Percentiles rank a stretch among this genome's conserved stretches.
These are phyloP conservation scores for Filobasidium floriforme DNA, from an alignment of 768 basidiomycete genomes.

Conservation along the genomic window DNA sequence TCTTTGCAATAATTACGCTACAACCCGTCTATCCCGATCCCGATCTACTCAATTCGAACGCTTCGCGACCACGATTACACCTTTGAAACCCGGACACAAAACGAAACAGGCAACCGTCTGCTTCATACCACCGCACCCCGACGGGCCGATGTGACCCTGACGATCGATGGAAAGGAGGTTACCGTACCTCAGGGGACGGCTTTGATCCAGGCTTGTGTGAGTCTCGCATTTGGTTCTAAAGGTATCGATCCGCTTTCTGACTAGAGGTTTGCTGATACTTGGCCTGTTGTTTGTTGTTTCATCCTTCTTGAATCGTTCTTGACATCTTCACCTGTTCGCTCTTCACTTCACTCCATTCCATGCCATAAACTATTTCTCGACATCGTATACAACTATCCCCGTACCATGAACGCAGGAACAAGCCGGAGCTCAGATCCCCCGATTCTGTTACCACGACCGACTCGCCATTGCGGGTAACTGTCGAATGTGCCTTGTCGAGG, in stretches of 20 bases:
- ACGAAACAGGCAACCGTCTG: slow-evolving; percentile 5
- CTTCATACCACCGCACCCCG: slow-evolving; percentile 35
- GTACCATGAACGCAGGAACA: slow-evolving; percentile 51
- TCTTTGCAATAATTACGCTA: no score
- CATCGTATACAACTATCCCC: no score
- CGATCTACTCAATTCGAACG: no score
- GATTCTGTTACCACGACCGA: slow-evolving; percentile 50
- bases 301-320: no score
- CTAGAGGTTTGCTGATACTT: slow-evolving; percentile 3
- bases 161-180: slow-evolving; percentile 94
- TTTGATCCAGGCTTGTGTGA: slow-evolving; percentile 93
- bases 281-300: slow-evolving; percentile 6
- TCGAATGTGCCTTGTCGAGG: slow-evolving; percentile 98
- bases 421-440: slow-evolving; percentile 39
- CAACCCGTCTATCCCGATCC: no score
- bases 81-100: background rate
- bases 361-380: no score
- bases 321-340: slow-evolving; percentile 1
- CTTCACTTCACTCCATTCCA: no score
- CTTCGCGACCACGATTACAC: no score
- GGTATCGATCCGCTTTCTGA: no score
- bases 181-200: slow-evolving; percentile 91
- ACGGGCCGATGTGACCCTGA: slow-evolving; percentile 62
- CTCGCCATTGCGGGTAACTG: slow-evolving; percentile 97
- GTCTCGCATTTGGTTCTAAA: slow-evolving; percentile 48